These are phyloP conservation scores for Schwanniomyces occidentalis DNA, from an alignment of 805 yeast species.

Conservation along the genomic window DNA sequence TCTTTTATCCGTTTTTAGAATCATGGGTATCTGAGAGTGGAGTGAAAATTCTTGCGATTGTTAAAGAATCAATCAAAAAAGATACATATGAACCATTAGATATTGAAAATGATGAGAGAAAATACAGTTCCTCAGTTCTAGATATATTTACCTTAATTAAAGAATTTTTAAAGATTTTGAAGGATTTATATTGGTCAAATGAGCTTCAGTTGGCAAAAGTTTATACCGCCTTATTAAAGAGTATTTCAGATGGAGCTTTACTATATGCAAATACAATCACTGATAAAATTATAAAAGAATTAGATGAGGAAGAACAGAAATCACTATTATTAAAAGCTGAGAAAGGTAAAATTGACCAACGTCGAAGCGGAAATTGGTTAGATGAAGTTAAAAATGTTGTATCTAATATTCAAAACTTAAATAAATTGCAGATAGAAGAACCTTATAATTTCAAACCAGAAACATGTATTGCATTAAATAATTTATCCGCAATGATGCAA, in stretches of 20 bases:
- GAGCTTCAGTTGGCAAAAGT: slow-evolving; percentile 61
- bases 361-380: slow-evolving; percentile 42
- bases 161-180: slow-evolving; percentile 57
- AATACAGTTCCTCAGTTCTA: slow-evolving; percentile 59
- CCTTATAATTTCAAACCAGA: slow-evolving; percentile 60
- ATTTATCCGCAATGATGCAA: slow-evolving; percentile 53
- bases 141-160: slow-evolving; percentile 67
- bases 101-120: slow-evolving; percentile 35
- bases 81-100: slow-evolving; percentile 61
- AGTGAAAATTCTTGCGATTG: slow-evolving; percentile 46
- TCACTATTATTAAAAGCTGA: slow-evolving; percentile 14
- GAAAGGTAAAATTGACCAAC: slow-evolving; percentile 17
- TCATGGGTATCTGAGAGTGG: slow-evolving; percentile 47
- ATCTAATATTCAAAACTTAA: slow-evolving; percentile 35
- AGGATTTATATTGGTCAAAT: slow-evolving; percentile 65
- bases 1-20: slow-evolving; percentile 45
- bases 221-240: slow-evolving; percentile 59
- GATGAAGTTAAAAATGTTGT: slow-evolving; percentile 56
- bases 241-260: slow-evolving; percentile 61
- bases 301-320: slow-evolving; percentile 33
- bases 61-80: slow-evolving; percentile 53
- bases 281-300: slow-evolving; percentile 42
- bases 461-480: slow-evolving; percentile 77
- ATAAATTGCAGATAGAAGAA: slow-evolving; percentile 33
- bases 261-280: slow-evolving; percentile 45